Conservation (phyloP, 495 filamentous ascomycete species). For the Penicillium roqueforti region DNA sequence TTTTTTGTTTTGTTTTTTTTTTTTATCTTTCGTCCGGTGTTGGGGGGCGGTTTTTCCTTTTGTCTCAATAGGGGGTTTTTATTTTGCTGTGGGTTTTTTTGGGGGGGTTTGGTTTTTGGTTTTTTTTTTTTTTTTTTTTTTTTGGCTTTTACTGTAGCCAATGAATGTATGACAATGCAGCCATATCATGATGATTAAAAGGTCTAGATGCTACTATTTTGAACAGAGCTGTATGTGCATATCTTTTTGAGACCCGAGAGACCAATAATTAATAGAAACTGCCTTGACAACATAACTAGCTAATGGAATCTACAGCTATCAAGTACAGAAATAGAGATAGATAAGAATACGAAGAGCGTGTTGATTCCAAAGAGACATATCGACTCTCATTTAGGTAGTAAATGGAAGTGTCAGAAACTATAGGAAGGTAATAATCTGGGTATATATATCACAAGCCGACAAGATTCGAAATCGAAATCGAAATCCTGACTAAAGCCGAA, state of each 20-base stretch:
- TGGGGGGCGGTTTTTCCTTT: no score
- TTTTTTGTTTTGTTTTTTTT: no score
- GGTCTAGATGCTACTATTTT: background rate
- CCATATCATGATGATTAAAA: background rate
- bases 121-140: no score
- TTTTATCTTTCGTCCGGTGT: no score
- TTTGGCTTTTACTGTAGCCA: background rate
- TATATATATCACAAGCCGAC: constrained; percentile 27
- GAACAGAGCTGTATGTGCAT: background rate
- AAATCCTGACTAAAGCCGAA: background rate
- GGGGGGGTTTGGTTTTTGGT: no score
- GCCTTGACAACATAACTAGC: no score
- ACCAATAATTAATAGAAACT: background rate
- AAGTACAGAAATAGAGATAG: background rate
- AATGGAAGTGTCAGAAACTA: constrained; percentile 15
- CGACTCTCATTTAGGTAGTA: constrained; percentile 13
- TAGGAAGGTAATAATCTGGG: constrained; percentile 19
- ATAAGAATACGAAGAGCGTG: background rate
- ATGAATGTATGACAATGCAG: background rate
- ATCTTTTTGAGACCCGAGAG: background rate
- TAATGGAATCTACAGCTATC: background rate
- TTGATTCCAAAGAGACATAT: constrained; percentile 3
- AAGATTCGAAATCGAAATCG: constrained; percentile 2
- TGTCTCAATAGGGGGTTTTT: no score
- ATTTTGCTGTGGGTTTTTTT: no score